Evolutionary conservation across 2,329 filamentous ascomycete genomes (phyloP).

Genomic region (Apiospora koreana): DNA sequence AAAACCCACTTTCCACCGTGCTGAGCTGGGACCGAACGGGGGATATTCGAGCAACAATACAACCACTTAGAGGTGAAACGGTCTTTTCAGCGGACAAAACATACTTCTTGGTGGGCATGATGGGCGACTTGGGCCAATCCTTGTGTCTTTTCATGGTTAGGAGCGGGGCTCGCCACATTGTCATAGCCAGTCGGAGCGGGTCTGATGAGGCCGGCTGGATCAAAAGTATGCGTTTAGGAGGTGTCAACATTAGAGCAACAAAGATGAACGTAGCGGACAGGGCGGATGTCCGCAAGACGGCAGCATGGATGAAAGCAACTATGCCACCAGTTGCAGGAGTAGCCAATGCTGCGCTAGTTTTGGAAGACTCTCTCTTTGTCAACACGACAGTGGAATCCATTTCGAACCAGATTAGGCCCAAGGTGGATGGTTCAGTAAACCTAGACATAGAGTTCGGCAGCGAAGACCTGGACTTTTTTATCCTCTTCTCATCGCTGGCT

Average conservation of each 20-base stretch:
- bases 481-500: conserved; percentile 47
- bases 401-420: conserved; percentile 39
- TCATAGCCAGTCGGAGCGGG: conserved; percentile 42
- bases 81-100: conserved; percentile 22
- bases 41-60: no score
- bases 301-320: not conserved
- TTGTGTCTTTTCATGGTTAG: conserved; percentile 37
- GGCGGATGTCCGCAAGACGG: not conserved
- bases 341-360: conserved; percentile 46
- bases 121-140: conserved; percentile 45
- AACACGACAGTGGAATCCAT: conserved; percentile 40
- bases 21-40: no score
- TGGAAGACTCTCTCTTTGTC: conserved; percentile 43
- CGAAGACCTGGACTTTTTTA: conserved; percentile 43
- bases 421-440: conserved; percentile 40
- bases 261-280: not conserved
- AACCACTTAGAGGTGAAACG: no score
- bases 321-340: conserved; percentile 39
- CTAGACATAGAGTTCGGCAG: conserved; percentile 37
- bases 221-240: not conserved
- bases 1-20: no score
- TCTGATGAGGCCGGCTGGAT: conserved; percentile 31
- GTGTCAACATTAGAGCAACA: not conserved
- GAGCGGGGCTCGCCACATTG: conserved; percentile 40
- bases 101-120: conserved; percentile 42